phyloP scores from a whole-genome alignment of 2,329 filamentous ascomycete genomes.

The Beauveria medogensis region DNA sequence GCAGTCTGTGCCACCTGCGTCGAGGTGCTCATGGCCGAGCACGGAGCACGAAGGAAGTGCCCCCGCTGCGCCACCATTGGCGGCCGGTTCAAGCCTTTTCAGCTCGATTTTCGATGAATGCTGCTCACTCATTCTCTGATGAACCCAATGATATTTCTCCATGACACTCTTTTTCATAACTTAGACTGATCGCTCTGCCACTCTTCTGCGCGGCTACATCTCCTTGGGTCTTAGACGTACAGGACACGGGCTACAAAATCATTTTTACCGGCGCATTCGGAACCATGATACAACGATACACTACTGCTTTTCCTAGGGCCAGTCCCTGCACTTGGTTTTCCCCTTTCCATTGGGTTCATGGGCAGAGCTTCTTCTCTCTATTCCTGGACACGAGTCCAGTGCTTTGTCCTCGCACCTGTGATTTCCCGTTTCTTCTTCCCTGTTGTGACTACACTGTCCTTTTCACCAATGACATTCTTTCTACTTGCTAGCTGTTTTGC shows the following conservation, averaged over 20 bases:
- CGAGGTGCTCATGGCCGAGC: slow-evolving; percentile 67
- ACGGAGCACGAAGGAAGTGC: slow-evolving; percentile 68
- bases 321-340: slow-evolving; percentile 5
- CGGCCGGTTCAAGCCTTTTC: slow-evolving; percentile 75
- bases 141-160: not conserved
- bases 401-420: not conserved
- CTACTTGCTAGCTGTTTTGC: not conserved
- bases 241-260: slow-evolving; percentile 7
- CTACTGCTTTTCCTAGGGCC: slow-evolving; percentile 15
- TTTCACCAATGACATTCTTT: not conserved
- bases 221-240: slow-evolving; percentile 6
- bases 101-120: slow-evolving; percentile 66
- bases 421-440: not conserved
- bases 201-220: not conserved
- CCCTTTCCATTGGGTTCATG: not conserved
- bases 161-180: slow-evolving; percentile 3
- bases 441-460: slow-evolving; percentile 5
- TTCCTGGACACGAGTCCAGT: not conserved
- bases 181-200: not conserved
- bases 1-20: slow-evolving; percentile 86
- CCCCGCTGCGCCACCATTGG: slow-evolving; percentile 73
- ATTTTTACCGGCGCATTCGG: slow-evolving; percentile 18
- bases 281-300: slow-evolving; percentile 16
- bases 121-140: not conserved
- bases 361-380: slow-evolving; percentile 1